phyloP scores from a whole-genome alignment of 2,329 filamentous ascomycete genomes.

The Zymoseptoria brevis region DNA sequence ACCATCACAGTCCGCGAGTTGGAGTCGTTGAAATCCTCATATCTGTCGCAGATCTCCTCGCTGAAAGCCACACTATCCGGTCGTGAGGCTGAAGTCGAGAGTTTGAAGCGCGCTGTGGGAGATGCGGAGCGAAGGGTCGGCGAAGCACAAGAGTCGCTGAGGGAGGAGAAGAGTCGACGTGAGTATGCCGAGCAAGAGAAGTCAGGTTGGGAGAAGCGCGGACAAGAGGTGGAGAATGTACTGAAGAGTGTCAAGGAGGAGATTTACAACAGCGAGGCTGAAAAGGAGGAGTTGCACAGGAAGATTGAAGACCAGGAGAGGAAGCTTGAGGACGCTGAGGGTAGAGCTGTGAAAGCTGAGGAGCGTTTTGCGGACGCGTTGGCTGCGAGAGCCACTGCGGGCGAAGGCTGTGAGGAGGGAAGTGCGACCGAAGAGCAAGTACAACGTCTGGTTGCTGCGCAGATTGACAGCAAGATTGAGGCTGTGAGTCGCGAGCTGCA shows the following conservation, averaged over 20 bases:
- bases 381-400: slow-evolving; percentile 21
- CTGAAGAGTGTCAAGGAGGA: slow-evolving; percentile 74
- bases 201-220: slow-evolving; percentile 74
- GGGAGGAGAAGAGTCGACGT: slow-evolving; percentile 63
- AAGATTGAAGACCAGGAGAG: slow-evolving; percentile 72
- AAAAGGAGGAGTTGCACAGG: slow-evolving; percentile 68
- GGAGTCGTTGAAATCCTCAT: slow-evolving; percentile 82
- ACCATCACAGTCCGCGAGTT: slow-evolving; percentile 86
- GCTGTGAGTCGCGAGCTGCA: slow-evolving; percentile 69
- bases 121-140: slow-evolving; percentile 91
- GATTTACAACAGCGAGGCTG: slow-evolving; percentile 67
- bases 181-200: slow-evolving; percentile 69
- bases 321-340: slow-evolving; percentile 64
- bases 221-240: slow-evolving; percentile 76
- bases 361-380: slow-evolving; percentile 56
- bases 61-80: slow-evolving; percentile 85
- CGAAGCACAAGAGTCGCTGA: slow-evolving; percentile 71
- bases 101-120: slow-evolving; percentile 75
- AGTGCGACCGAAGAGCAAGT: slow-evolving; percentile 36
- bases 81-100: slow-evolving; percentile 84
- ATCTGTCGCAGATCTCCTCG: slow-evolving; percentile 89
- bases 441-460: slow-evolving; percentile 43
- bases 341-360: slow-evolving; percentile 63
- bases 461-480: slow-evolving; percentile 87
- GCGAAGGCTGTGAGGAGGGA: slow-evolving; percentile 14